Conservation (phyloP, 176 grass and related monocot genomes). For the Oryza meridionalis region DNA sequence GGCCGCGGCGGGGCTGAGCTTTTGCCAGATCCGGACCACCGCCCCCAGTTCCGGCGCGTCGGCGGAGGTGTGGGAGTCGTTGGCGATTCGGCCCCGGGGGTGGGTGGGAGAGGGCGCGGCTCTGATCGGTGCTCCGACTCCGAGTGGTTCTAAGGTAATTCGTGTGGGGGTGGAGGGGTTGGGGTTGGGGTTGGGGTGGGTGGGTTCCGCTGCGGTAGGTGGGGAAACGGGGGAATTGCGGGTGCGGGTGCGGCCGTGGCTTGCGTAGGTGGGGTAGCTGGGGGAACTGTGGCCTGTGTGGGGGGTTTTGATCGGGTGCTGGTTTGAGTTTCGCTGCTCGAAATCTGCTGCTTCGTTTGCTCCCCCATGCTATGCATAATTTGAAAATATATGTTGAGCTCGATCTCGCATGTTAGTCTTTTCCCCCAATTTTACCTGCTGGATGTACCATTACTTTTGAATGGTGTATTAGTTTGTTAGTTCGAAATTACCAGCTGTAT, state of each 20-base stretch:
- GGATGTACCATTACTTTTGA: neutral
- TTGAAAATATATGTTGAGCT: neutral
- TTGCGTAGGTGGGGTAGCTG: neutral
- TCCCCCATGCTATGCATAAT: neutral
- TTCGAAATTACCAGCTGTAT: neutral
- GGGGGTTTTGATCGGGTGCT: conserved; percentile 3
- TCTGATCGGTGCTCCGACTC: neutral
- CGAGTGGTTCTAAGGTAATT: conserved; percentile 40
- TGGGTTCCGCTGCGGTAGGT: neutral
- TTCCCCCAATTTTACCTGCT: conserved; percentile 2
- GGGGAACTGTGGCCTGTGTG: neutral
- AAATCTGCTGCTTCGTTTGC: neutral
- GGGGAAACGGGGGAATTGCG: conserved; percentile 13
- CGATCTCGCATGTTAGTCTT: neutral
- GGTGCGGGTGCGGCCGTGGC: neutral
- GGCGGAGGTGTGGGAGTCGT: neutral
- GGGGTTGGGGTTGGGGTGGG: too few species aligned
- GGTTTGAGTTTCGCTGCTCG: neutral
- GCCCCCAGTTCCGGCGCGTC: neutral
- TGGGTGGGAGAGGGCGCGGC: neutral
- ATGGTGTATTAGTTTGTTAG: neutral
- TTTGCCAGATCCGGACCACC: conserved; percentile 23
- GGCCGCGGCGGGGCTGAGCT: too few species aligned
- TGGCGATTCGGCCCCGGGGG: neutral
- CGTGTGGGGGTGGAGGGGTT: too few species aligned